Evolutionary conservation across 208 protist genomes (phyloP).

Genomic region (Wallacemonas sp.): DNA sequence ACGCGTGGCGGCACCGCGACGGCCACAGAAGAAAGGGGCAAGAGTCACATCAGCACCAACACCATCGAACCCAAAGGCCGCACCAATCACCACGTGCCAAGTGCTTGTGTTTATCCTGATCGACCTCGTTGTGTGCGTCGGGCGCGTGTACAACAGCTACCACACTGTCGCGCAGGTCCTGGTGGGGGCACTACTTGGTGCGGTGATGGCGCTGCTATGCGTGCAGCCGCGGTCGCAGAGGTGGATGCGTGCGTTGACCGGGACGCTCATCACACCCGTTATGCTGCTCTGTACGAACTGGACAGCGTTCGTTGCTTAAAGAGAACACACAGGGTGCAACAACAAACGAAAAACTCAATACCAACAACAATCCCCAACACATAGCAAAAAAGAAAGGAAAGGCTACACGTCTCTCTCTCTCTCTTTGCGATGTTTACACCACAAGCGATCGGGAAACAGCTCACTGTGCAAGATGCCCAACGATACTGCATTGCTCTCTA

Average conservation of each 20-base stretch:
- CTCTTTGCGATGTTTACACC: background rate
- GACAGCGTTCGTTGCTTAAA: slow-evolving; percentile 18
- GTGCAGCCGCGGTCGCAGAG: slow-evolving; percentile 31
- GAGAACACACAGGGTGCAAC: background rate
- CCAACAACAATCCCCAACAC: background rate
- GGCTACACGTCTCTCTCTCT: too few species aligned
- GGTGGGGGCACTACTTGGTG: slow-evolving; percentile 47
- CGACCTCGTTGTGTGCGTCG: slow-evolving; percentile 44
- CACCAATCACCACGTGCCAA: background rate
- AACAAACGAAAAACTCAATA: background rate
- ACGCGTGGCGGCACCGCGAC: background rate
- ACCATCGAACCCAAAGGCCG: background rate
- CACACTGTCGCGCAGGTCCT: slow-evolving; percentile 67
- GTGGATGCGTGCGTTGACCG: slow-evolving; percentile 23
- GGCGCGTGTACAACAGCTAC: slow-evolving; percentile 77
- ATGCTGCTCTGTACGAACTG: slow-evolving; percentile 66
- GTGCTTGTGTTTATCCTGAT: slow-evolving; percentile 28
- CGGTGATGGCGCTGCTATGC: slow-evolving; percentile 33
- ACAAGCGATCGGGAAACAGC: background rate
- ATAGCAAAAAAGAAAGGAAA: too few species aligned
- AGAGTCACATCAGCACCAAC: background rate
- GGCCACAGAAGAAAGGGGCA: background rate
- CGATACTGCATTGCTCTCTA: too few species aligned
- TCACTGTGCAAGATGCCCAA: background rate
- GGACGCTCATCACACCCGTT: slow-evolving; percentile 35